Evolutionary conservation across 495 filamentous ascomycete species (phyloP), one percentile per base, ranked within the genome.

Genomic region (Echria macrotheca): DNA sequence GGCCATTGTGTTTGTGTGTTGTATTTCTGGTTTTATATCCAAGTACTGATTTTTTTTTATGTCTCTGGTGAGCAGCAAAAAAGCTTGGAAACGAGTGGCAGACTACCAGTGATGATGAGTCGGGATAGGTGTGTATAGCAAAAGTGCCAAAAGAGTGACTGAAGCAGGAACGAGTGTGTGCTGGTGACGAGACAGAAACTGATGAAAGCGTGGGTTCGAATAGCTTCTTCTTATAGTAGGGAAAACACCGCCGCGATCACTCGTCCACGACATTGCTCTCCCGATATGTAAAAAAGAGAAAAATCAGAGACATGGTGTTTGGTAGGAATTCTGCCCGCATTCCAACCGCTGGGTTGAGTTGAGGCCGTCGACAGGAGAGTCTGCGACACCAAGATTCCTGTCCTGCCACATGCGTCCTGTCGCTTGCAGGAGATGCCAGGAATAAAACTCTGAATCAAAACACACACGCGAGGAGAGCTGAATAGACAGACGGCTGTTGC

Each of bases 91-190:
- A 47, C 5, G 17, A 45, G 24, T 21, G 26, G 37, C 36, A 15
- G 17, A 15, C 21, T n/a, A n/a, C n/a, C n/a, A n/a, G n/a, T n/a
- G n/a, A n/a, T n/a, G n/a, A n/a, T n/a, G n/a, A n/a, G n/a, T n/a
- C n/a, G n/a, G n/a, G n/a, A n/a, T n/a, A n/a, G n/a, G n/a, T n/a
- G n/a, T n/a, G n/a, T n/a, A n/a, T n/a, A n/a, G n/a, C n/a, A n/a
- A n/a, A n/a, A n/a, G n/a, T n/a, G n/a, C n/a, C n/a, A 48, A 53
- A 39, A 40, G 14, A 49, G 26, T 23, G 44, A 49, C n/a, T 48
- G 35, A 26, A 35, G 37, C 49, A 25, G 24, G 31, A 40, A 52
- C 19, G 46, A 48, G 35, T 48, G 46, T 39, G 35, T 17, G 23
- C n/a, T 41, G 38, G 22, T 41, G 38, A 21, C 14, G 38, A 44